Evolutionary conservation across 345 rosid species (phyloP).

Genomic region (Geranium brycei): DNA sequence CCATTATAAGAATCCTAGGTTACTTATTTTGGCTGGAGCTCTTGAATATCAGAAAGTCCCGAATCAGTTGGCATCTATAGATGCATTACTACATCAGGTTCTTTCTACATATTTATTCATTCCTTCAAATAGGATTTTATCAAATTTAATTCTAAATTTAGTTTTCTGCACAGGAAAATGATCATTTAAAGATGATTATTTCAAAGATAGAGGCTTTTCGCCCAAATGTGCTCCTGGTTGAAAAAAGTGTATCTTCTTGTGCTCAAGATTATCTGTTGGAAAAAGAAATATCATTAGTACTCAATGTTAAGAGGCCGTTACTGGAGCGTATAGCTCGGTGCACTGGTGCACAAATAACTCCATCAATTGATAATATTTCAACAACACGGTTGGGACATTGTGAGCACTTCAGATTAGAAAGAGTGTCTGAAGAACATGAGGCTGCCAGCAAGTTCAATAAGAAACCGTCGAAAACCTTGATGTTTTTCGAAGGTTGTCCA

Average conservation of each 20-base stretch:
- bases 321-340: constrained; percentile 85
- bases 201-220: constrained; percentile 76
- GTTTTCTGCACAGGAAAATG: constrained; percentile 52
- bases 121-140: neutral
- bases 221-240: constrained; percentile 89
- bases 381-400: constrained; percentile 63
- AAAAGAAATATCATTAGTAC: constrained; percentile 87
- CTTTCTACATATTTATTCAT: constrained; percentile 3
- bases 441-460: constrained; percentile 42
- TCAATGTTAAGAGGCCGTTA: constrained; percentile 68
- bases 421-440: constrained; percentile 71
- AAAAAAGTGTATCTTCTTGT: constrained; percentile 81
- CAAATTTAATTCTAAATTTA: constrained; percentile 7
- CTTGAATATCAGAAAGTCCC: constrained; percentile 74
- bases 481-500: constrained; percentile 99
- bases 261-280: constrained; percentile 71
- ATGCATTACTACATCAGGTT: constrained; percentile 82
- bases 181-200: constrained; percentile 72
- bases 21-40: constrained; percentile 85
- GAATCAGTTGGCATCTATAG: constrained; percentile 82
- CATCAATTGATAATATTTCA: constrained; percentile 55
- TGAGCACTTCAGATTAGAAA: constrained; percentile 70
- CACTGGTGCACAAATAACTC: constrained; percentile 68
- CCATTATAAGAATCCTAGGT: constrained; percentile 81
- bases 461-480: constrained; percentile 79